Percentiles rank a stretch among this genome's conserved stretches.
Evolutionary conservation across 2,329 filamentous ascomycete genomes (phyloP).

Genomic region (Diplodia mutila): DNA sequence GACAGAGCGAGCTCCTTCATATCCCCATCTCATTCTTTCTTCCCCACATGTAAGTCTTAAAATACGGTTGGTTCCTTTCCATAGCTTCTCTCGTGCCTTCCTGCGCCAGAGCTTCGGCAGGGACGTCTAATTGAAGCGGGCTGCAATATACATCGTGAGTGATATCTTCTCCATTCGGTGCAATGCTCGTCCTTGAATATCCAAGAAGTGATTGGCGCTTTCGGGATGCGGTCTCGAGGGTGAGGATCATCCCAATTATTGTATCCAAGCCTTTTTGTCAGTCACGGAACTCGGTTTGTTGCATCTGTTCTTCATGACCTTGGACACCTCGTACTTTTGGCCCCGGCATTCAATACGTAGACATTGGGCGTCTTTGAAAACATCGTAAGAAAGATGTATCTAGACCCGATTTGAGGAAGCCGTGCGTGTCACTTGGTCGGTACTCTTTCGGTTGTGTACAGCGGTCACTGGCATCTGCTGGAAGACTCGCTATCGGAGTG

Average conservation of each 20-base stretch:
- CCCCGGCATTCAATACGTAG: neutral
- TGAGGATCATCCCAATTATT: neutral
- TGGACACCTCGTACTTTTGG: neutral
- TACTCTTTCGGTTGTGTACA: neutral
- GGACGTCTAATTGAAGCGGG: neutral
- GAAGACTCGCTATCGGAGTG: neutral
- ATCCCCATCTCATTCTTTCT: conserved; percentile 3
- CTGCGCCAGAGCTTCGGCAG: conserved; percentile 2
- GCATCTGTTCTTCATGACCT: neutral
- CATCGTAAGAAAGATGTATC: neutral
- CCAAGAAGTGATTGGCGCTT: neutral
- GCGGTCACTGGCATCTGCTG: neutral
- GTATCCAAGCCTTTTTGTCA: neutral
- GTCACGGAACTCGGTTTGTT: neutral
- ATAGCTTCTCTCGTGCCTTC: conserved; percentile 11
- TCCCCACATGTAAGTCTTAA: conserved; percentile 26
- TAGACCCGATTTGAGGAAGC: neutral
- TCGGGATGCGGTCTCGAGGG: neutral
- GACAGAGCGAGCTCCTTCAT: conserved; percentile 13
- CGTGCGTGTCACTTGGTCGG: neutral
- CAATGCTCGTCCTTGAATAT: neutral
- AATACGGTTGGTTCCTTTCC: conserved; percentile 25
- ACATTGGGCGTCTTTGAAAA: neutral
- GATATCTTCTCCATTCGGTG: neutral
- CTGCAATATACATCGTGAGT: neutral